Percentiles rank a stretch among this genome's conserved stretches.
Conservation (phyloP, 2,329 filamentous ascomycete species). For the Pseudogymnoascus verrucosus region DNA sequence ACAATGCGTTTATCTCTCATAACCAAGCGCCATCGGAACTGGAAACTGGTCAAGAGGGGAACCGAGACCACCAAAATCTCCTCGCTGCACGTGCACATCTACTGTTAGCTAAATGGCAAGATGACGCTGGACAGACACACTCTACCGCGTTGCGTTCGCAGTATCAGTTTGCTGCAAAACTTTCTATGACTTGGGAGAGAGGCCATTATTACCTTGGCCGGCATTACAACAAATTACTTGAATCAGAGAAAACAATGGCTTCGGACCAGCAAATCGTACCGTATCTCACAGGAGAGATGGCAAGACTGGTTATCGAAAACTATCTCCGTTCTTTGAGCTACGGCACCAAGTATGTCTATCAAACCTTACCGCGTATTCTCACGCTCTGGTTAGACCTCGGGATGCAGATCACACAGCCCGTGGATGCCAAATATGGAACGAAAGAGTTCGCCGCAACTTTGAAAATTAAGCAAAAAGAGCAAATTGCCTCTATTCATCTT, state of each 20-base stretch:
- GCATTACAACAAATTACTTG: conserved; percentile 93
- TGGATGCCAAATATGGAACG: conserved; percentile 39
- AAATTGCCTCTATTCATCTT: conserved; percentile 61
- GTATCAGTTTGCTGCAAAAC: conserved; percentile 74
- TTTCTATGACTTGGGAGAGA: conserved; percentile 75
- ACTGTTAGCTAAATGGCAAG: conserved; percentile 92
- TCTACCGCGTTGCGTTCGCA: conserved; percentile 69
- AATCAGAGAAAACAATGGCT: conserved; percentile 74
- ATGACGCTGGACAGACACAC: conserved; percentile 87
- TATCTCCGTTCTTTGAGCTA: conserved; percentile 80
- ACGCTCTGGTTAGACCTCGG: conserved; percentile 94
- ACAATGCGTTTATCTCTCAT: conserved; percentile 59
- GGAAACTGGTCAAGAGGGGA: neutral
- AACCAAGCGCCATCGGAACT: conserved; percentile 15
- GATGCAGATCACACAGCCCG: conserved; percentile 57
- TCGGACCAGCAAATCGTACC: conserved; percentile 68
- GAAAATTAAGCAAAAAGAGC: conserved; percentile 49
- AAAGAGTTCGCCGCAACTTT: conserved; percentile 45
- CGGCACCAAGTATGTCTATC: conserved; percentile 92
- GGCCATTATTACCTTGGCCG: conserved; percentile 95
- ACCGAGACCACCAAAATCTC: conserved; percentile 42
- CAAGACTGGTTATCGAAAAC: conserved; percentile 87
- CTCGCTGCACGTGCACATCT: conserved; percentile 74
- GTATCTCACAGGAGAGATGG: conserved; percentile 72
- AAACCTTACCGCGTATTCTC: conserved; percentile 82